These are phyloP conservation scores for Penicillium robsamsonii DNA, from an alignment of 495 filamentous ascomycete species.

Conservation along the genomic window DNA sequence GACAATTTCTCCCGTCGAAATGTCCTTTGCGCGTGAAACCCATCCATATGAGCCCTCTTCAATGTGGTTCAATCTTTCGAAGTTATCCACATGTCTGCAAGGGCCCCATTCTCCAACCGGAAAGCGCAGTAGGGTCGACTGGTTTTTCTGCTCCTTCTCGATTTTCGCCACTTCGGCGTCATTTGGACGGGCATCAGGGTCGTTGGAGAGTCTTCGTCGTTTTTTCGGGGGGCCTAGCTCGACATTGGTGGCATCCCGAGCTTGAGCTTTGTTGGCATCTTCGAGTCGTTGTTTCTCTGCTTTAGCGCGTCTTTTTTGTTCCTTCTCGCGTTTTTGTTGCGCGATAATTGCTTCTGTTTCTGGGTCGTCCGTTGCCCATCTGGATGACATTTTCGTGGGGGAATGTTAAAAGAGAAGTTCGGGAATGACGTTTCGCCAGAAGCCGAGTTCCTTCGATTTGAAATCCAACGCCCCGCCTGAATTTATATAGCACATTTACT, in stretches of 20 bases:
- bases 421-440: slow-evolving; percentile 34
- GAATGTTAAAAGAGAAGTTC: slow-evolving; percentile 3
- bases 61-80: slow-evolving; percentile 91
- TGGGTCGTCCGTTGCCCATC: slow-evolving; percentile 78
- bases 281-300: slow-evolving; percentile 79
- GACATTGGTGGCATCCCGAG: slow-evolving; percentile 23
- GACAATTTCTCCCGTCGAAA: slow-evolving; percentile 78
- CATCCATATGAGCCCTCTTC: slow-evolving; percentile 96
- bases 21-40: slow-evolving; percentile 83
- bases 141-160: slow-evolving; percentile 24
- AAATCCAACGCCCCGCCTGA: slow-evolving; percentile 41
- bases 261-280: slow-evolving; percentile 44
- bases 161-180: slow-evolving; percentile 31
- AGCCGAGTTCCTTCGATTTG: slow-evolving; percentile 32
- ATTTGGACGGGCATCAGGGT: slow-evolving; percentile 29
- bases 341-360: slow-evolving; percentile 69
- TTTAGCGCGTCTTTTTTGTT: slow-evolving; percentile 82
- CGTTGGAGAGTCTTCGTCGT: slow-evolving; percentile 48
- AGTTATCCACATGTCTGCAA: slow-evolving; percentile 82
- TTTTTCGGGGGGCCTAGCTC: slow-evolving; percentile 40
- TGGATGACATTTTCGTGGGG: slow-evolving; percentile 64
- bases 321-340: slow-evolving; percentile 79
- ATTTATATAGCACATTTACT: neutral
- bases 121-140: slow-evolving; percentile 64
- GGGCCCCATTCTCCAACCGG: slow-evolving; percentile 65